Conservation (phyloP, 2,329 filamentous ascomycete genomes). For the Monilinia vaccinii-corymbosi region DNA sequence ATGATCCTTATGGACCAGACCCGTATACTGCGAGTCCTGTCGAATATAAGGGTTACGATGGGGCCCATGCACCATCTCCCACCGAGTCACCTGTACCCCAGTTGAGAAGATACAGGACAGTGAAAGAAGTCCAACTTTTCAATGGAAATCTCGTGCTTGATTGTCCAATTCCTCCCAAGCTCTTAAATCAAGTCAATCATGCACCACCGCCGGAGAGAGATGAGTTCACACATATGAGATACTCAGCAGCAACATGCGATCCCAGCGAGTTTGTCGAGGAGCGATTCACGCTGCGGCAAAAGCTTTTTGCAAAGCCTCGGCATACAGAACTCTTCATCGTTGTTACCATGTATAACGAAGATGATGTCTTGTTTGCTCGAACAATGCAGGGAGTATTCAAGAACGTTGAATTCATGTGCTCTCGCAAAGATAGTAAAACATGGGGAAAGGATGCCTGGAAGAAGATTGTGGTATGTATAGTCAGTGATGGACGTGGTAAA, state of each 20-base stretch:
- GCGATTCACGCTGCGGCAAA: constrained; percentile 88
- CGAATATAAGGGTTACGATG: constrained; percentile 38
- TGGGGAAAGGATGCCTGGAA: constrained; percentile 98
- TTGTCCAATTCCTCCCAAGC: constrained; percentile 82
- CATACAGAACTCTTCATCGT: constrained; percentile 96
- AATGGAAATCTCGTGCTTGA: constrained; percentile 95
- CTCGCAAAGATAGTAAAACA: constrained; percentile 79
- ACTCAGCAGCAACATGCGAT: constrained; percentile 90
- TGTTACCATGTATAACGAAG: constrained; percentile 98
- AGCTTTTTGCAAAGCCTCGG: constrained; percentile 70
- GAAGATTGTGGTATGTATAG: constrained; percentile 96
- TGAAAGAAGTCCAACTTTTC: constrained; percentile 96
- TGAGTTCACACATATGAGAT: constrained; percentile 86
- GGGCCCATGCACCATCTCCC: constrained; percentile 30
- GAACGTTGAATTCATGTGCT: constrained; percentile 95
- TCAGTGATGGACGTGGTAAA: constrained; percentile 87
- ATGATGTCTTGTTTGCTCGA: constrained; percentile 90
- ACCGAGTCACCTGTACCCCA: constrained; percentile 46
- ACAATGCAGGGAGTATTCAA: constrained; percentile 99
- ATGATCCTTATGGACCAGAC: constrained; percentile 48
- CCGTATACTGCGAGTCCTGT: constrained; percentile 34
- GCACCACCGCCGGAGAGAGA: constrained; percentile 61
- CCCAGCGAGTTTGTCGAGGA: constrained; percentile 84
- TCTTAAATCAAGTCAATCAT: constrained; percentile 50
- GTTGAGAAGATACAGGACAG: constrained; percentile 91